Conservation (phyloP, 495 filamentous ascomycete species). For the Diplogelasinospora grovesii region DNA sequence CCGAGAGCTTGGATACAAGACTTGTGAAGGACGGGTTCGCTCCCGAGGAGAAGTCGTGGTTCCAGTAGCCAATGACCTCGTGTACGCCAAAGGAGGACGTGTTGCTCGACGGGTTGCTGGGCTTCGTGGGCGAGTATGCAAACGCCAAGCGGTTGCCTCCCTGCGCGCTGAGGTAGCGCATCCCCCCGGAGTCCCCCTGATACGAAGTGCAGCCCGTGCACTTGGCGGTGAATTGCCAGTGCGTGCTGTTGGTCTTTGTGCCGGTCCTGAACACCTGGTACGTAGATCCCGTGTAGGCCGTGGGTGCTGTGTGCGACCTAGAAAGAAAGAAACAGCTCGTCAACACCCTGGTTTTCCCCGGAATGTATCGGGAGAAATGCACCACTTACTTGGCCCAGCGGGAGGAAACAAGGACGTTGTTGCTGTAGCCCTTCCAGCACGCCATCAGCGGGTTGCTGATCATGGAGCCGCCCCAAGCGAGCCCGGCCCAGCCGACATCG, state of each 20-base stretch:
- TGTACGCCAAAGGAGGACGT: slow-evolving; percentile 30
- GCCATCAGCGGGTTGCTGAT: slow-evolving; percentile 31
- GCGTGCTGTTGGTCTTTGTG: slow-evolving; percentile 34
- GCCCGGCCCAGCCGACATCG: slow-evolving; percentile 36
- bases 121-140: slow-evolving; percentile 30
- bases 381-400: slow-evolving; percentile 37
- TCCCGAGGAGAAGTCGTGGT: slow-evolving; percentile 33
- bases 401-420: slow-evolving; percentile 20
- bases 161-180: slow-evolving; percentile 25
- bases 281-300: slow-evolving; percentile 22
- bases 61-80: slow-evolving; percentile 37
- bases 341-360: too few species aligned
- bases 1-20: slow-evolving; percentile 20
- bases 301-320: slow-evolving; percentile 29
- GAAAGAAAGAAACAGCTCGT: neutral
- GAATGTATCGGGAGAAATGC: neutral
- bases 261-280: slow-evolving; percentile 29
- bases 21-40: too few species aligned
- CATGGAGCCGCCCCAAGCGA: slow-evolving; percentile 40
- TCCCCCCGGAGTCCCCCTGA: slow-evolving; percentile 15
- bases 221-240: slow-evolving; percentile 39
- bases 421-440: slow-evolving; percentile 27
- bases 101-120: slow-evolving; percentile 23
- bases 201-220: slow-evolving; percentile 38
- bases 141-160: slow-evolving; percentile 38